A percentile compares a stretch with the other conserved stretches of the same genome.
These are phyloP conservation scores for Chytridiales sp. DNA, from an alignment of 371 early-diverging fungal genomes.

Conservation along the genomic window DNA sequence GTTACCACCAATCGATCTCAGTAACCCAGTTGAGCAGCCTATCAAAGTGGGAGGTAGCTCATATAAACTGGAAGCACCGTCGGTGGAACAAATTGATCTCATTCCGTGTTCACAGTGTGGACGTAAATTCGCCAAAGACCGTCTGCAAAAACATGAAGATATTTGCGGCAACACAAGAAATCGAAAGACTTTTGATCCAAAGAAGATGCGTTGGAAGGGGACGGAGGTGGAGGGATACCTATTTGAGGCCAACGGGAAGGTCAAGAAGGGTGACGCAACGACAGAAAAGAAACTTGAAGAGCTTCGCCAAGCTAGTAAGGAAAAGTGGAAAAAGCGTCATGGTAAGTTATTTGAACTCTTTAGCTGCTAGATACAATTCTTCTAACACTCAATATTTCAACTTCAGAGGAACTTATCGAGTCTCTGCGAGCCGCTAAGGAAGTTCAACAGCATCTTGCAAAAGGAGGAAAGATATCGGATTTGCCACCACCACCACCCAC, in stretches of 20 bases:
- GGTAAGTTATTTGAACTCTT: conserved; percentile 10
- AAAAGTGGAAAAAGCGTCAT: conserved; percentile 25
- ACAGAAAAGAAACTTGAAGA: conserved; percentile 12
- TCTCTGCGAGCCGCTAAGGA: conserved; percentile 23
- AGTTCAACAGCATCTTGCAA: conserved; percentile 16
- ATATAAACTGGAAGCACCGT: conserved; percentile 5
- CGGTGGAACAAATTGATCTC: not conserved
- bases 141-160: conserved; percentile 24
- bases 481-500: conserved; percentile 22
- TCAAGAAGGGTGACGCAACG: not conserved
- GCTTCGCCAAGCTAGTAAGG: conserved; percentile 2
- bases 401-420: conserved; percentile 27
- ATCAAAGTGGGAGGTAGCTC: too few relatives aligned
- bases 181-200: conserved; percentile 27
- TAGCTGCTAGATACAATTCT: not conserved
- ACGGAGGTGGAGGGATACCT: conserved; percentile 27
- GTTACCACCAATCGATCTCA: not conserved
- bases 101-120: conserved; percentile 9
- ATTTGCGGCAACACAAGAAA: conserved; percentile 17
- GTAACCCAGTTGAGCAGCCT: too few relatives aligned
- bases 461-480: conserved; percentile 28
- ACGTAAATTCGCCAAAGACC: conserved; percentile 15
- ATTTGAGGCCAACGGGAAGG: too few relatives aligned
- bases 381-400: conserved; percentile 2
- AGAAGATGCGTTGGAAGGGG: conserved; percentile 28